These are phyloP conservation scores for Cytospora paraplurivora DNA, from an alignment of 2,329 filamentous ascomycete species.

Conservation along the genomic window DNA sequence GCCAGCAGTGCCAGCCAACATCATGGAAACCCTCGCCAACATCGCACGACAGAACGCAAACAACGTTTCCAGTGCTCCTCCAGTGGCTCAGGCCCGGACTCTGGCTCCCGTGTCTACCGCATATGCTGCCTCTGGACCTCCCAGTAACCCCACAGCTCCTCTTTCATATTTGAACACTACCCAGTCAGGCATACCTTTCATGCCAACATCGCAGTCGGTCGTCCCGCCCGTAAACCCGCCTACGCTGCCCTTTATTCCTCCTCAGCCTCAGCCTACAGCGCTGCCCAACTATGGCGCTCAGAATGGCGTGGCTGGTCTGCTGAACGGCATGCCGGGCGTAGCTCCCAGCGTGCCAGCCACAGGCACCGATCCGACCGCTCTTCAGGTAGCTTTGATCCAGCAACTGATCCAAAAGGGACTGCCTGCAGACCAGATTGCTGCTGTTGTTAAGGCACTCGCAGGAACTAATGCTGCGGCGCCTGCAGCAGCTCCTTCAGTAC, in stretches of 20 bases:
- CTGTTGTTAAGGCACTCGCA: slow-evolving; percentile 57
- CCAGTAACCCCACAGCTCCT: slow-evolving; percentile 34
- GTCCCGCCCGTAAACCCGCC: slow-evolving; percentile 63
- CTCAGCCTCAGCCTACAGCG: slow-evolving; percentile 37
- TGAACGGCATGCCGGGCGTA: slow-evolving; percentile 39
- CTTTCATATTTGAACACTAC: slow-evolving; percentile 30
- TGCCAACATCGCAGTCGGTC: slow-evolving; percentile 45
- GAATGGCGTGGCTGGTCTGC: slow-evolving; percentile 41
- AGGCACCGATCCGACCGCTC: slow-evolving; percentile 54
- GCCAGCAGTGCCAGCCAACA: slow-evolving; percentile 53
- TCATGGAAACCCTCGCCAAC: slow-evolving; percentile 77
- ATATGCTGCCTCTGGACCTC: slow-evolving; percentile 33
- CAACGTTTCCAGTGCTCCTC: slow-evolving; percentile 44
- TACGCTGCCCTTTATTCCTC: slow-evolving; percentile 40
- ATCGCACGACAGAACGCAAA: slow-evolving; percentile 74
- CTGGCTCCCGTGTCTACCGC: slow-evolving; percentile 36
- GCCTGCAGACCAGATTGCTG: slow-evolving; percentile 73
- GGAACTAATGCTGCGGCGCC: slow-evolving; percentile 38
- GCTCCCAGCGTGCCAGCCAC: slow-evolving; percentile 41
- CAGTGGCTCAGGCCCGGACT: slow-evolving; percentile 35
- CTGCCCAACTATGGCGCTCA: slow-evolving; percentile 34
- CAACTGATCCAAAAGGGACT: slow-evolving; percentile 74
- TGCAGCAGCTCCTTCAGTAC: slow-evolving; percentile 40
- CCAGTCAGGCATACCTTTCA: slow-evolving; percentile 34
- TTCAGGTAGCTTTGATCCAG: slow-evolving; percentile 75